Evolutionary conservation across 805 yeast species (phyloP).

Genomic region (Suhomyces pyralidae): DNA sequence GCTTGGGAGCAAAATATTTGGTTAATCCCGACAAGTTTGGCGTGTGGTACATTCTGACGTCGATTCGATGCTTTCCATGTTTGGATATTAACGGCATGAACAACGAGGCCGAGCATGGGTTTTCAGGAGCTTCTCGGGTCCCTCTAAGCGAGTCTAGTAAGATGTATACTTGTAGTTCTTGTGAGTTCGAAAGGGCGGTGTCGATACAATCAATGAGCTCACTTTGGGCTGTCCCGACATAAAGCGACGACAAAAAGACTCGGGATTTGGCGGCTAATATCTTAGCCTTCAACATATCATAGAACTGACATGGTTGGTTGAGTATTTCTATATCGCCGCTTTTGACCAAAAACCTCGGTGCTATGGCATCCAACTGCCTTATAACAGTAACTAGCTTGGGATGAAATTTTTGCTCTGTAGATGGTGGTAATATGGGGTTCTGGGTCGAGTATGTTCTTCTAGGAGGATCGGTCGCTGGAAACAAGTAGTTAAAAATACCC

Average conservation of each 20-base stretch:
- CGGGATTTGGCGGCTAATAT: constrained; percentile 61
- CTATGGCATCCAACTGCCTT: constrained; percentile 56
- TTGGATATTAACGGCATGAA: constrained; percentile 63
- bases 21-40: constrained; percentile 75
- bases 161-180: constrained; percentile 64
- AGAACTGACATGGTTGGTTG: constrained; percentile 69
- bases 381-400: constrained; percentile 43
- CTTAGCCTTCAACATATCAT: constrained; percentile 57
- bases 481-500: constrained; percentile 25
- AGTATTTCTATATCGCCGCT: constrained; percentile 60
- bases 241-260: constrained; percentile 79
- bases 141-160: constrained; percentile 88
- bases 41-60: constrained; percentile 82
- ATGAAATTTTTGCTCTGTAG: constrained; percentile 30
- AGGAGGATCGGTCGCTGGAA: constrained; percentile 9
- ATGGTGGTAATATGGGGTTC: constrained; percentile 20
- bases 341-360: constrained; percentile 64
- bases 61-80: constrained; percentile 66
- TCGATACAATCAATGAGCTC: constrained; percentile 68
- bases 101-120: constrained; percentile 68
- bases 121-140: constrained; percentile 84
- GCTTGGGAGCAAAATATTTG: constrained; percentile 64
- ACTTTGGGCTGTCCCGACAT: constrained; percentile 77
- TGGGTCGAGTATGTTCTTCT: constrained; percentile 23
- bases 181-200: constrained; percentile 56